These are phyloP conservation scores for Tricholoma matsutake DNA, from an alignment of 768 basidiomycete genomes.

Conservation along the genomic window DNA sequence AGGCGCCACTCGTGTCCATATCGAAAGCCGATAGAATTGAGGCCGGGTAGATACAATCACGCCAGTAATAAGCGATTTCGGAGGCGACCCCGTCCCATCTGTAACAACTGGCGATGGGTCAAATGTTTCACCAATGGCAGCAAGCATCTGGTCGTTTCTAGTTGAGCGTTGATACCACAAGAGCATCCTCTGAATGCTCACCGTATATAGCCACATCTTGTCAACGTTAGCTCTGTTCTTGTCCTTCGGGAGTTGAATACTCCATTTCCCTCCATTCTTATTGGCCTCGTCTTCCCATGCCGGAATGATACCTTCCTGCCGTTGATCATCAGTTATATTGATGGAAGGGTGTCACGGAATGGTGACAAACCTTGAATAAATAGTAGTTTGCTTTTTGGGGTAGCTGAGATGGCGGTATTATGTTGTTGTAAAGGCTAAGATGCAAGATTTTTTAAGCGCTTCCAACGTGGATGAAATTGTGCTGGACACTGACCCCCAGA, in stretches of 20 bases:
- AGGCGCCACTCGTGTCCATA: slow-evolving; percentile 94
- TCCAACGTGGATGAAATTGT: slow-evolving; percentile 4
- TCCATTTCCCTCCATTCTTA: slow-evolving; percentile 98
- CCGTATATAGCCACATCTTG: slow-evolving; percentile 98
- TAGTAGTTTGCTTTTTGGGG: slow-evolving; percentile 99
- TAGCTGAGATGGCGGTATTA: slow-evolving; percentile 89
- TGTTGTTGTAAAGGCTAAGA: slow-evolving; percentile 88
- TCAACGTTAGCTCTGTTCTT: slow-evolving; percentile 85
- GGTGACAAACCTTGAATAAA: slow-evolving; percentile 80
- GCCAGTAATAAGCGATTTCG: slow-evolving; percentile 76
- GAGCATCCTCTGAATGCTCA: slow-evolving; percentile 30
- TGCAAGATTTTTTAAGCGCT: slow-evolving; percentile 19
- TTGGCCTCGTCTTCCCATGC: slow-evolving; percentile 98
- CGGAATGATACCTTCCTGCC: slow-evolving; percentile 89
- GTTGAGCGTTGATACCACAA: slow-evolving; percentile 1
- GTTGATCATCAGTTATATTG: slow-evolving; percentile 4
- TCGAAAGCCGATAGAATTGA: slow-evolving; percentile 93
- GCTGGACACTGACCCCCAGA: slow-evolving; percentile 80
- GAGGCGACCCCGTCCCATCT: slow-evolving; percentile 39
- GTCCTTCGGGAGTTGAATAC: slow-evolving; percentile 94
- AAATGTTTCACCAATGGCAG: slow-evolving; percentile 98
- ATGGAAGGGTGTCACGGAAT: neutral
- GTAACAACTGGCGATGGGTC: slow-evolving; percentile 72
- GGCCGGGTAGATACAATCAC: slow-evolving; percentile 95
- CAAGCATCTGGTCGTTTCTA: slow-evolving; percentile 78